A percentile compares a stretch with the other conserved stretches of the same genome.
These are phyloP conservation scores for Podospora tetraspora DNA, from an alignment of 495 filamentous ascomycete species.

Conservation along the genomic window DNA sequence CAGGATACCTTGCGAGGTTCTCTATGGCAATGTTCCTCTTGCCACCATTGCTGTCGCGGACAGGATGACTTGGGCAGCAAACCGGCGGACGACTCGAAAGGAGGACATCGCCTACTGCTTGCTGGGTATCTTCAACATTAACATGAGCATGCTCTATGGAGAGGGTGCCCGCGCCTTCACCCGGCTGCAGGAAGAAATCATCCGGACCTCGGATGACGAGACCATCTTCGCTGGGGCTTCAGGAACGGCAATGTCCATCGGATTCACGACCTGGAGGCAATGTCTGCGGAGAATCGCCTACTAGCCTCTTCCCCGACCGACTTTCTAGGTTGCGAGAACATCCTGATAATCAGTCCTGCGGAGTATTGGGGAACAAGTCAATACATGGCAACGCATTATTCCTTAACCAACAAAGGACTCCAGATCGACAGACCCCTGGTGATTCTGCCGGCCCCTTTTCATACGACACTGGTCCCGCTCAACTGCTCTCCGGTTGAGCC, in stretches of 20 bases:
- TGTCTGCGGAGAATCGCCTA: neutral
- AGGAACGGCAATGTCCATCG: neutral
- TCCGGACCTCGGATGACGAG: slow-evolving; percentile 24
- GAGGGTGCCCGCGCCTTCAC: slow-evolving; percentile 27
- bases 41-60: slow-evolving; percentile 13
- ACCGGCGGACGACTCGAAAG: slow-evolving; percentile 18
- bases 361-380: too few species aligned
- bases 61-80: slow-evolving; percentile 34
- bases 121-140: slow-evolving; percentile 32
- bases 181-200: slow-evolving; percentile 29
- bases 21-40: neutral
- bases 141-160: slow-evolving; percentile 35
- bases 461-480: neutral
- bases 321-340: neutral
- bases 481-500: neutral
- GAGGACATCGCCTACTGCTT: slow-evolving; percentile 37
- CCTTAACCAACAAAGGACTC: neutral
- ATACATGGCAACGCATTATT: neutral
- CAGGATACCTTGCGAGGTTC: neutral
- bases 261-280: too few species aligned
- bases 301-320: neutral
- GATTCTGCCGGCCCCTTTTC: neutral
- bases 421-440: neutral
- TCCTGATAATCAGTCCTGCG: neutral
- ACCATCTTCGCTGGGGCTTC: slow-evolving; percentile 28